Evolutionary conservation across 352 stramenopile species (phyloP).

Genomic region (Globisporangium carolinianum): DNA sequence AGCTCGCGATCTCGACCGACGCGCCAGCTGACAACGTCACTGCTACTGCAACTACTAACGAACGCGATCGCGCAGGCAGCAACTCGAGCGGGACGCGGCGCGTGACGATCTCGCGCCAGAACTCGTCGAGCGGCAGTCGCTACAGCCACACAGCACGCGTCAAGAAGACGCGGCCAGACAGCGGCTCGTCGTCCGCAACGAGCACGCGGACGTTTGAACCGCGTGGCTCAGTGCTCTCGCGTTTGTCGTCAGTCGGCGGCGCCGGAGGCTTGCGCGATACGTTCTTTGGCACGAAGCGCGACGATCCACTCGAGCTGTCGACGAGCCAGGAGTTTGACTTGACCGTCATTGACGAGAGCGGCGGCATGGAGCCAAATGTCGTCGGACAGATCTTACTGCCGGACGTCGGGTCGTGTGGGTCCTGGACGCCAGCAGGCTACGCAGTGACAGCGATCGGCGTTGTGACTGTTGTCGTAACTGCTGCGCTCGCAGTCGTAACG

Average conservation of each 20-base stretch:
- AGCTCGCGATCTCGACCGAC: background rate
- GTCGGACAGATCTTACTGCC: slow-evolving; percentile 48
- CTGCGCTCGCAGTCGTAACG: slow-evolving; percentile 27
- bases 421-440: slow-evolving; percentile 47
- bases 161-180: slow-evolving; percentile 21
- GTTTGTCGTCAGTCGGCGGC: slow-evolving; percentile 30
- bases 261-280: slow-evolving; percentile 38
- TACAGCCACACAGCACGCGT: slow-evolving; percentile 16
- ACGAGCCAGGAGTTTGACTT: slow-evolving; percentile 66
- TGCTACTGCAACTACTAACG: background rate
- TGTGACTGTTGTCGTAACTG: slow-evolving; percentile 34
- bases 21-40: background rate
- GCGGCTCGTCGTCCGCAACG: slow-evolving; percentile 22
- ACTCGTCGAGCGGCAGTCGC: slow-evolving; percentile 7
- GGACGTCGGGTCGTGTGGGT: slow-evolving; percentile 22
- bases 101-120: slow-evolving; percentile 10
- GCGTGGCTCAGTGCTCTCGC: slow-evolving; percentile 26
- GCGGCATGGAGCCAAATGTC: slow-evolving; percentile 49
- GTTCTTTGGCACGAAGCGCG: slow-evolving; percentile 39
- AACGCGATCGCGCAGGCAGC: background rate
- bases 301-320: slow-evolving; percentile 57
- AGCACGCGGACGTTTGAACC: slow-evolving; percentile 24
- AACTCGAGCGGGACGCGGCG: background rate
- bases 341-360: slow-evolving; percentile 69
- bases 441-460: slow-evolving; percentile 32